phyloP scores from a whole-genome alignment of 2,329 filamentous ascomycete species.

The Aspergillus sp. region DNA sequence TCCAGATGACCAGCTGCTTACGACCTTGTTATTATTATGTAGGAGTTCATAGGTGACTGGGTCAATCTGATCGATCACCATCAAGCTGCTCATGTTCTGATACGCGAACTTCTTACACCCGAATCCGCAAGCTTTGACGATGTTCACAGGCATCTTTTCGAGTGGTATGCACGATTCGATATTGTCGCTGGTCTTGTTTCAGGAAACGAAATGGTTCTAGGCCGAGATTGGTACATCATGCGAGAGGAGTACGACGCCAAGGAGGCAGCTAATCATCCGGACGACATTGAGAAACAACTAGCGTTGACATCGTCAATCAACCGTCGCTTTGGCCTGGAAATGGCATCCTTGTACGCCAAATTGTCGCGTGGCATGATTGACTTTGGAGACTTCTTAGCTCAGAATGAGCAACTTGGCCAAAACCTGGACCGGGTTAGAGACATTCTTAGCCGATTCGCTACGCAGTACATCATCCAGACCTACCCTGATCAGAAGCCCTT shows the following conservation, averaged over 20 bases:
- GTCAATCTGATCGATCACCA: constrained; percentile 91
- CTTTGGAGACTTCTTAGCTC: constrained; percentile 65
- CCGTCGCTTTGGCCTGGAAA: constrained; percentile 76
- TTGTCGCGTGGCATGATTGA: constrained; percentile 67
- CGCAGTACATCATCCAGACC: constrained; percentile 65
- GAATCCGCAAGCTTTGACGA: constrained; percentile 73
- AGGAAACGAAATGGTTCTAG: constrained; percentile 73
- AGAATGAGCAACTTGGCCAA: constrained; percentile 61
- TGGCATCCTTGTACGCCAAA: constrained; percentile 75
- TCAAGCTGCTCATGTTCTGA: constrained; percentile 81
- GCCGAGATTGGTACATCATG: constrained; percentile 76
- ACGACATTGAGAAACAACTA: constrained; percentile 67
- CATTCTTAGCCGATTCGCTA: constrained; percentile 67
- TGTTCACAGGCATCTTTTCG: constrained; percentile 72
- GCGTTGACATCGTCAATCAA: constrained; percentile 69
- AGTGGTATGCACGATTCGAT: constrained; percentile 93
- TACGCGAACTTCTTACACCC: constrained; percentile 77
- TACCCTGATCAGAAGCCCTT: constrained; percentile 61
- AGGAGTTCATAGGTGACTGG: constrained; percentile 97
- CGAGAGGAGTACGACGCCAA: constrained; percentile 66
- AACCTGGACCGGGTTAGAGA: constrained; percentile 47
- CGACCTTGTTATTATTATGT: constrained; percentile 2
- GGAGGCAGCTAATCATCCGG: constrained; percentile 63
- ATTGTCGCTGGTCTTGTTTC: constrained; percentile 82
- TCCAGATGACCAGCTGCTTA: constrained; percentile 18